Conservation (phyloP, 805 yeast species). For the Cyberlindnera galapagoensis region DNA sequence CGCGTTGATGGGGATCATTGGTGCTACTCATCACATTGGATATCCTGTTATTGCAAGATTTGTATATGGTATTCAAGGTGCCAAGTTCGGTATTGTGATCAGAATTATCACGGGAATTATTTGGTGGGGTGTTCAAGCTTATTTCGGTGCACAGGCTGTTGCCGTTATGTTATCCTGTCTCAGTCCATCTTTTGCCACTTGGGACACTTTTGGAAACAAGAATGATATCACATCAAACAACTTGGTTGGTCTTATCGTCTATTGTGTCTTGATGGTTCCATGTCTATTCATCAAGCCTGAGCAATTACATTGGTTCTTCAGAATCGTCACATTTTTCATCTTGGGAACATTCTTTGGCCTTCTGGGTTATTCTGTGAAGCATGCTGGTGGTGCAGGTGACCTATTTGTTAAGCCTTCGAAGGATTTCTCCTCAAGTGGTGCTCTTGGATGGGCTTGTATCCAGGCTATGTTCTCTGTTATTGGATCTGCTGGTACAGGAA, state of each 20-base stretch:
- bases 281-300: slow-evolving; percentile 27
- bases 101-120: slow-evolving; percentile 31
- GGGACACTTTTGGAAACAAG: slow-evolving; percentile 24
- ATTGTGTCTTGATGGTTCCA: slow-evolving; percentile 28
- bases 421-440: slow-evolving; percentile 4
- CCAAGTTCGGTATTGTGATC: slow-evolving; percentile 29
- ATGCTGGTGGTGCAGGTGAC: slow-evolving; percentile 24
- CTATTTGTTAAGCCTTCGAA: slow-evolving; percentile 10
- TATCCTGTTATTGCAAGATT: slow-evolving; percentile 32
- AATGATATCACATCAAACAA: slow-evolving; percentile 33
- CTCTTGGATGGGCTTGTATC: slow-evolving; percentile 25
- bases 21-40: slow-evolving; percentile 30
- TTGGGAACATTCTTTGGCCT: slow-evolving; percentile 27
- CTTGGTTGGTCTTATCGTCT: slow-evolving; percentile 33
- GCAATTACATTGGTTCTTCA: slow-evolving; percentile 23
- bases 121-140: slow-evolving; percentile 35
- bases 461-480: slow-evolving; percentile 24
- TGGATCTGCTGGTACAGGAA: slow-evolving; percentile 25
- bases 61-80: slow-evolving; percentile 31
- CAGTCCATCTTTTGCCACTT: slow-evolving; percentile 17
- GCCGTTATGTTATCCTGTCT: slow-evolving; percentile 26
- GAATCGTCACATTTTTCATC: slow-evolving; percentile 21
- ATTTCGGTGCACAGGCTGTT: slow-evolving; percentile 31
- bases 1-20: slow-evolving; percentile 21
- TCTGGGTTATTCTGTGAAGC: slow-evolving; percentile 24